A percentile compares a stretch with the other conserved stretches of the same genome.
These are phyloP conservation scores for Lactarius indigo DNA, from an alignment of 768 basidiomycete genomes.

Conservation along the genomic window DNA sequence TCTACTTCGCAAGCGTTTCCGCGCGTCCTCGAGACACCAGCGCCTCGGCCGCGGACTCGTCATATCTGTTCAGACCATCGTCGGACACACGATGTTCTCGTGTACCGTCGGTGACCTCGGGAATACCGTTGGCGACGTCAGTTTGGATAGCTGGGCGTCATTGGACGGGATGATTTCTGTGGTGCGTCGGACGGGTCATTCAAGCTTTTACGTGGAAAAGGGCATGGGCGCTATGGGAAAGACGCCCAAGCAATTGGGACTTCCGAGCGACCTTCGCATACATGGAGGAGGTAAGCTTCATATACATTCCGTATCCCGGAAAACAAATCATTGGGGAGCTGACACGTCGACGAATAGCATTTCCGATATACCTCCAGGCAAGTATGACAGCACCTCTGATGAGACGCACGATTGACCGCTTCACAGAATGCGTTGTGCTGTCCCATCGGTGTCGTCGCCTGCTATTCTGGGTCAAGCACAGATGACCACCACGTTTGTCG, in stretches of 20 bases:
- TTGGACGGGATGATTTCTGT: slow-evolving; percentile 78
- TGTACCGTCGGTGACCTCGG: slow-evolving; percentile 84
- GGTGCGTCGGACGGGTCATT: slow-evolving; percentile 77
- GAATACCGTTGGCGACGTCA: slow-evolving; percentile 64
- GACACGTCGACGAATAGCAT: slow-evolving; percentile 45
- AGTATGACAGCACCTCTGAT: slow-evolving; percentile 13
- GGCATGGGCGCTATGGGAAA: slow-evolving; percentile 83
- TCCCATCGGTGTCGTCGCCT: slow-evolving; percentile 73
- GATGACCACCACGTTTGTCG: slow-evolving; percentile 72
- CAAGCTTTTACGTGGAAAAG: slow-evolving; percentile 83
- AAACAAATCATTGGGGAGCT: neutral
- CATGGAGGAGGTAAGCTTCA: slow-evolving; percentile 69
- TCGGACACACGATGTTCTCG: slow-evolving; percentile 74
- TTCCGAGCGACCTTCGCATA: slow-evolving; percentile 59
- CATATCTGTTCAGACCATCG: slow-evolving; percentile 74
- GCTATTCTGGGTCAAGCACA: slow-evolving; percentile 76
- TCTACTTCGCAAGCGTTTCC: slow-evolving; percentile 83
- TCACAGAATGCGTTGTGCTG: slow-evolving; percentile 75
- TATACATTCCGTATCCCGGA: neutral
- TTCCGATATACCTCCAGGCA: slow-evolving; percentile 84
- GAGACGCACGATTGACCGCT: slow-evolving; percentile 3
- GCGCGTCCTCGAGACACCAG: slow-evolving; percentile 61
- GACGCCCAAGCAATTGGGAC: slow-evolving; percentile 66
- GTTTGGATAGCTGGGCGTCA: slow-evolving; percentile 75
- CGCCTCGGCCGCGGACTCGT: slow-evolving; percentile 74